Evolutionary conservation across 345 rosid genomes (phyloP), one percentile per base, ranked within the genome.

Genomic region (Murraya koenigii): DNA sequence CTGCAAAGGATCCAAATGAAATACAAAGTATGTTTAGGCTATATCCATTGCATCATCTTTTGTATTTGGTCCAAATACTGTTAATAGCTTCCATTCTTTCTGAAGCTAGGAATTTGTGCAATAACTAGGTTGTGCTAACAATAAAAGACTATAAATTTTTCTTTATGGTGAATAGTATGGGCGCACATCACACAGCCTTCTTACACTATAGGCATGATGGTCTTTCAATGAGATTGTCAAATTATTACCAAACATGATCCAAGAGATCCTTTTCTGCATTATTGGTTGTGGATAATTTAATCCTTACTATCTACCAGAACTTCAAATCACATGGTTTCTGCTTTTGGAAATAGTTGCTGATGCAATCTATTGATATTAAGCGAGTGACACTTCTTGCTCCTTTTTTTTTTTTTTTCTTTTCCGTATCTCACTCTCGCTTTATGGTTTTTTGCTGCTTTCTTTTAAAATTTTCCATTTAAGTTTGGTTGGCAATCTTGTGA

Each of bases 1-100:
- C 97, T 96, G 66, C 97, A 94, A 78, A 90, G 97, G 86, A 84
- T 91, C 82, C 99, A 94, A 86, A 83, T 96, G 90, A 89, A 86
- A 80, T 94, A 90, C 84, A 90, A 90, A 97, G 99, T 94, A 85
- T 26, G 11, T 30, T 36, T 71, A 6, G 73, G 52, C 41, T 83
- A 23, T 83, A 23, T 69, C 66, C 69, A 38, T 79, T 22, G 74
- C 67, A 32, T 36, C 30, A 22, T 38, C 58, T 36, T 76, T 79
- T 3, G 2, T 13, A 58, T 22, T n/a, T 63, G 77, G 44, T 30
- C 32, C 32, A 32, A 32, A 28, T 63, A 25, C n/a, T 47, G 60
- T 22, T 25, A 44, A 44, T 22, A 75, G 36, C 59, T 33, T 30
- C 32, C 32, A 30, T 75, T 41, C 14, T 11, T 28, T 30, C 19